Conservation (phyloP, 176 grass and related monocot genomes). For the Secale cereale region DNA sequence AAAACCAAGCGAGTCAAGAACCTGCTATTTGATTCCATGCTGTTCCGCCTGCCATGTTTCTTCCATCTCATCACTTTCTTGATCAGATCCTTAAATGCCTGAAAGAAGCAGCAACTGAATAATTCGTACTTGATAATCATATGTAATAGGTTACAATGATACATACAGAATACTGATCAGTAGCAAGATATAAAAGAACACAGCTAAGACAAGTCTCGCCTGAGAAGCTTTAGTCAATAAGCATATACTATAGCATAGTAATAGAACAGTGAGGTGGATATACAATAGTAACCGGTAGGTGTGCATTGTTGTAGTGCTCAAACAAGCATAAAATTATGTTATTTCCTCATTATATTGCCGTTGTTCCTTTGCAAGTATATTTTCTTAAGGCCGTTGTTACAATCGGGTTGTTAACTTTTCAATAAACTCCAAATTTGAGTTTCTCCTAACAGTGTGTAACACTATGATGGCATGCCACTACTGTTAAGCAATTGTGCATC, state of each 20-base stretch:
- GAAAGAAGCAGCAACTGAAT: slow-evolving; percentile 15
- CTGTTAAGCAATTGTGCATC: slow-evolving; percentile 13
- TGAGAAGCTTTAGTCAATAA: slow-evolving; percentile 4
- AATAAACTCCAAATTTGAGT: slow-evolving; percentile 10
- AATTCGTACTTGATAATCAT: not conserved
- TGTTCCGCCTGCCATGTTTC: not conserved
- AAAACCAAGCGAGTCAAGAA: slow-evolving; percentile 2
- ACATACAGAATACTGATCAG: not conserved
- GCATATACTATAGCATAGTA: not conserved
- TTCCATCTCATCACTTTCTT: slow-evolving; percentile 38
- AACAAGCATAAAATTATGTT: not conserved
- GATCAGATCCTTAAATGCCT: slow-evolving; percentile 41
- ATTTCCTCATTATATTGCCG: not conserved
- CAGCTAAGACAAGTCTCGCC: not conserved
- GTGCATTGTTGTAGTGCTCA: not conserved
- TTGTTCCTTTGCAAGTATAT: slow-evolving; percentile 9
- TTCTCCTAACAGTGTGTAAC: slow-evolving; percentile 5
- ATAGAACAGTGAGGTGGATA: not conserved
- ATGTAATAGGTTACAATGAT: slow-evolving; percentile 1
- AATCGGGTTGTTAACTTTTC: slow-evolving; percentile 8
- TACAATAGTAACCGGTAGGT: not conserved
- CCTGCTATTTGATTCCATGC: not conserved
- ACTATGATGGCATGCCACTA: slow-evolving; percentile 4
- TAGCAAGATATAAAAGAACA: slow-evolving; percentile 14
- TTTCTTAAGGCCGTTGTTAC: not conserved